Conservation (phyloP, 148 eudicot genomes). For the Spergularia bocconei region DNA sequence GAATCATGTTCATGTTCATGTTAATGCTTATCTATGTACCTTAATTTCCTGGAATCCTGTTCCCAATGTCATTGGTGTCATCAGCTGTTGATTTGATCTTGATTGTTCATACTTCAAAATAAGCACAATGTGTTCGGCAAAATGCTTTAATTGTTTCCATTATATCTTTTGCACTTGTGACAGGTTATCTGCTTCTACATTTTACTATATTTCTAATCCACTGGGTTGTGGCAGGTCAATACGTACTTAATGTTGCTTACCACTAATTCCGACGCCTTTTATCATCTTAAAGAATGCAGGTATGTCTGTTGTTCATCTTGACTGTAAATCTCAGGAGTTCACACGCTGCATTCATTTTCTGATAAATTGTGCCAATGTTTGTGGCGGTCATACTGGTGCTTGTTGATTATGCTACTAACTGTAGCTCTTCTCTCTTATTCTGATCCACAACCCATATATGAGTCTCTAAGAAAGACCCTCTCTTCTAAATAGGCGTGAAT, state of each 20-base stretch:
- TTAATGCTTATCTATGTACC: not conserved
- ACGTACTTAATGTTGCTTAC: constrained; percentile 92
- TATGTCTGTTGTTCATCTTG: constrained; percentile 29
- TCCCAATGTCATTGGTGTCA: not conserved
- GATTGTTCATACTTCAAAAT: not conserved
- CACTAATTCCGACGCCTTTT: constrained; percentile 86
- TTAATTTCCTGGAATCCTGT: not conserved
- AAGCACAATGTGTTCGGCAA: not conserved
- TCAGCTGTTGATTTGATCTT: not conserved
- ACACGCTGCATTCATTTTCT: not conserved
- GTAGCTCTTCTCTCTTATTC: not conserved
- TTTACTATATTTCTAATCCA: not conserved
- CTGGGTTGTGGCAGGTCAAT: constrained; percentile 54
- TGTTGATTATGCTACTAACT: not conserved
- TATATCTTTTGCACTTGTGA: not conserved
- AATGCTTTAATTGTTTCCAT: constrained; percentile 9
- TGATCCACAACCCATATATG: not conserved
- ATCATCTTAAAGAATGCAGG: constrained; percentile 96
- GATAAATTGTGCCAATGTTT: not conserved
- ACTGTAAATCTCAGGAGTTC: not conserved
- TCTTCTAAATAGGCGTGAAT: not conserved
- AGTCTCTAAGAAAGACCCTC: not conserved
- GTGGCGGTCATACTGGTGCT: not conserved
- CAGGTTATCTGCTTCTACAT: constrained; percentile 1
- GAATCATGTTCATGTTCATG: constrained; percentile 8